These are phyloP conservation scores for Xylona heveae DNA, from an alignment of 495 filamentous ascomycete genomes.

Conservation along the genomic window DNA sequence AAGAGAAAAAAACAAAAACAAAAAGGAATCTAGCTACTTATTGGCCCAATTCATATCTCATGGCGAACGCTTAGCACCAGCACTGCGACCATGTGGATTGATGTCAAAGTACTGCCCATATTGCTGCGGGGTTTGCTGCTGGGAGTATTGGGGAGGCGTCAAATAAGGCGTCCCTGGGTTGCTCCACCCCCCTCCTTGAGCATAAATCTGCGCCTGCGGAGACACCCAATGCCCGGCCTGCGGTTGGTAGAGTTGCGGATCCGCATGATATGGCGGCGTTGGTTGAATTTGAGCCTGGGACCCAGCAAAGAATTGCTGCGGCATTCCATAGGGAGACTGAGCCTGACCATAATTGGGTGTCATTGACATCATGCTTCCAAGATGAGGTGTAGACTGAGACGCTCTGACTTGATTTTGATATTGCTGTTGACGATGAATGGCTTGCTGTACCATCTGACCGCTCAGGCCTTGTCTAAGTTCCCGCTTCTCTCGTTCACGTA, in stretches of 20 bases:
- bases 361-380: too few relatives aligned
- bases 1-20: too few relatives aligned
- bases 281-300: too few relatives aligned
- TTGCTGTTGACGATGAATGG: conserved; percentile 54
- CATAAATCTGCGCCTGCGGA: neutral
- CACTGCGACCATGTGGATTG: too few relatives aligned
- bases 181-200: conserved; percentile 1
- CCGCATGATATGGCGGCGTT: neutral
- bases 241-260: neutral
- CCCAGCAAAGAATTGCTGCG: too few relatives aligned
- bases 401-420: conserved; percentile 28
- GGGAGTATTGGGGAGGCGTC: neutral
- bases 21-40: too few relatives aligned
- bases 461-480: conserved; percentile 50
- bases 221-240: neutral
- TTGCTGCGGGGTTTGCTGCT: neutral
- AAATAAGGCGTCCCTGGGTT: neutral
- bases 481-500: conserved; percentile 50
- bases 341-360: too few relatives aligned
- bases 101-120: neutral
- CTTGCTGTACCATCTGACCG: conserved; percentile 53
- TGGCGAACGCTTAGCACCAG: too few relatives aligned
- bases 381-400: too few relatives aligned
- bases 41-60: too few relatives aligned
- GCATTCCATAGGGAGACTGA: too few relatives aligned